Evolutionary conservation across 176 grass and related monocot species (phyloP), one percentile per base, ranked within the genome.

Genomic region (Areca catechu): DNA sequence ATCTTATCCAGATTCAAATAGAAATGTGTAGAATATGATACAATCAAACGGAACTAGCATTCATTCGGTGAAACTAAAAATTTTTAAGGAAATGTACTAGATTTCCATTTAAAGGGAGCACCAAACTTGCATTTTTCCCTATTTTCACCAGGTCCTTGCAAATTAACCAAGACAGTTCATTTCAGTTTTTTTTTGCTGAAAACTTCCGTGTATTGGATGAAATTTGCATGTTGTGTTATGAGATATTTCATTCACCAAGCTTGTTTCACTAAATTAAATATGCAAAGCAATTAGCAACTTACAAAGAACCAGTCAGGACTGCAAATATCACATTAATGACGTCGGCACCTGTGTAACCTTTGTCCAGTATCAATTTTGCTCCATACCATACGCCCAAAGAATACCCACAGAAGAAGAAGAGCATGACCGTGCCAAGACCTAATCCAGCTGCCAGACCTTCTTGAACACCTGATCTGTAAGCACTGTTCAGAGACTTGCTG

Each of bases 251-350:
- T 7, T 6, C 7, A 34, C 5, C 1, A 34, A 34, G 7, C 7
- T 9, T 10, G 30, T 10, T 34, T 34, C 30, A 34, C 1, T 24
- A 62, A 20, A n/a, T n/a, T n/a, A n/a, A 24, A 53, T 48, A 47
- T 61, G 53, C 22, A 54, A 51, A 34, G 25, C 7, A 34, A 34
- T 7, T 25, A 63, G 20, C 19, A 66, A 87, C 86, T 87, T 86
- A 96, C 91, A 98, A 84, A n/a, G 91, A 98, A 29, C 94, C 94
- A 7, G 88, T 98, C 20, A 93, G 84, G 58, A 98, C 88, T 6
- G 94, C 94, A 58, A 98, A 92, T 61, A 98, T 98, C 25, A 98
- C 94, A 76, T 98, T 98, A 76, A 98, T 89, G 63, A 98, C 94
- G 47, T 92, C 77, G 34, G 87, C 88, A 15, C 93, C 93, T 0